Conservation (phyloP, 495 filamentous ascomycete genomes). For the Podospora conica region DNA sequence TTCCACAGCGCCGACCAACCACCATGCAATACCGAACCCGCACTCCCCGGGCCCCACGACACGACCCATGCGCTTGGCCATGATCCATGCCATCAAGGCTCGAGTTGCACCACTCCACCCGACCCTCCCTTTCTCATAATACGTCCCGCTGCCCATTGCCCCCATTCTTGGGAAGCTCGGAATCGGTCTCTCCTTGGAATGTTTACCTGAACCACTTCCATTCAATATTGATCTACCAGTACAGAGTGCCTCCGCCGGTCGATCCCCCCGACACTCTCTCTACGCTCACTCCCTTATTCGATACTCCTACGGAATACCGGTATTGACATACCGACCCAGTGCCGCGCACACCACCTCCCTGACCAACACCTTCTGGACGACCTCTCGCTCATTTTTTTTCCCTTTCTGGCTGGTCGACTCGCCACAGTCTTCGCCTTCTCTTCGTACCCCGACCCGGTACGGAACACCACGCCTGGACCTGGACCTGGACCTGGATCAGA, state of each 20-base stretch:
- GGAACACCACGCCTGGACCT: background rate
- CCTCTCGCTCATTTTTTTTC: background rate
- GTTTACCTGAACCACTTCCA: slow-evolving; percentile 1
- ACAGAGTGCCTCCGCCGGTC: background rate
- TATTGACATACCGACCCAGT: no score
- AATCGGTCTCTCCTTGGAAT: slow-evolving; percentile 10
- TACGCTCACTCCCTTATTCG: slow-evolving; percentile 2
- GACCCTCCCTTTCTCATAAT: slow-evolving; percentile 7
- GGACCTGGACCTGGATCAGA: no score
- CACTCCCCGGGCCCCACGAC: no score
- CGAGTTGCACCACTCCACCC: background rate
- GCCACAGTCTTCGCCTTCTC: background rate
- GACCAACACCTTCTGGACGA: background rate
- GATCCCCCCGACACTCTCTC: no score
- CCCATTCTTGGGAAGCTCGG: slow-evolving; percentile 10
- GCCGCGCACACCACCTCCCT: slow-evolving; percentile 1
- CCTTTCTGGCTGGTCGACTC: slow-evolving; percentile 1
- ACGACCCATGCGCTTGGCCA: background rate
- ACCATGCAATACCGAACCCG: background rate
- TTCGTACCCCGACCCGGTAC: background rate
- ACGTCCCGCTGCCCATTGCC: slow-evolving; percentile 7
- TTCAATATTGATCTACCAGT: background rate
- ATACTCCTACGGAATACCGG: no score
- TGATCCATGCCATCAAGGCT: background rate
- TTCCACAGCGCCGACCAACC: background rate